Evolutionary conservation across 1,139 yeast genomes (phyloP).

Genomic region (Candida neerlandica): DNA sequence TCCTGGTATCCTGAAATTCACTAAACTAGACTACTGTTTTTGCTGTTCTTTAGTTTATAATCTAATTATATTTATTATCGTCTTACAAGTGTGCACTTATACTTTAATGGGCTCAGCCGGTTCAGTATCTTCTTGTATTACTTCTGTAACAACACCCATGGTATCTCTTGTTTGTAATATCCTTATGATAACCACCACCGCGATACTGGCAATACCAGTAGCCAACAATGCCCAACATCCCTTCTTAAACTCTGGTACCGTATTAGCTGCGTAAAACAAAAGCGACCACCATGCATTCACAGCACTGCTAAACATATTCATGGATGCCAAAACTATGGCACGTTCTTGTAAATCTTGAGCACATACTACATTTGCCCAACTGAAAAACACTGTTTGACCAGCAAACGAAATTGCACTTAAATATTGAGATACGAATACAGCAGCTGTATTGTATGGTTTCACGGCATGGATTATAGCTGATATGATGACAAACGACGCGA

Average conservation of each 20-base stretch:
- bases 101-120: conserved; percentile 3
- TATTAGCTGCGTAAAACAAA: conserved; percentile 51
- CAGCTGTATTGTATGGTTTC: conserved; percentile 5
- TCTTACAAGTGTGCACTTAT: not conserved
- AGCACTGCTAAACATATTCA: conserved; percentile 66
- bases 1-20: too few relatives aligned
- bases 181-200: conserved; percentile 25
- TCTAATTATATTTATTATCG: too few relatives aligned
- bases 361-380: conserved; percentile 63
- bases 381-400: conserved; percentile 59
- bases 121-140: not conserved
- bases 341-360: conserved; percentile 56
- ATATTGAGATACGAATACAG: conserved; percentile 56
- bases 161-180: conserved; percentile 39
- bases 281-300: conserved; percentile 68
- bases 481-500: conserved; percentile 40
- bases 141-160: not conserved
- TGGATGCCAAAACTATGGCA: conserved; percentile 59
- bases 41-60: not conserved
- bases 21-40: too few relatives aligned
- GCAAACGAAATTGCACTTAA: conserved; percentile 55
- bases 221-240: conserved; percentile 62
- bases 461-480: conserved; percentile 39
- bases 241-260: conserved; percentile 50
- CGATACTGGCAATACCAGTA: conserved; percentile 38